phyloP scores from a whole-genome alignment of 768 basidiomycete species.

The Leccinum barrowsii region DNA sequence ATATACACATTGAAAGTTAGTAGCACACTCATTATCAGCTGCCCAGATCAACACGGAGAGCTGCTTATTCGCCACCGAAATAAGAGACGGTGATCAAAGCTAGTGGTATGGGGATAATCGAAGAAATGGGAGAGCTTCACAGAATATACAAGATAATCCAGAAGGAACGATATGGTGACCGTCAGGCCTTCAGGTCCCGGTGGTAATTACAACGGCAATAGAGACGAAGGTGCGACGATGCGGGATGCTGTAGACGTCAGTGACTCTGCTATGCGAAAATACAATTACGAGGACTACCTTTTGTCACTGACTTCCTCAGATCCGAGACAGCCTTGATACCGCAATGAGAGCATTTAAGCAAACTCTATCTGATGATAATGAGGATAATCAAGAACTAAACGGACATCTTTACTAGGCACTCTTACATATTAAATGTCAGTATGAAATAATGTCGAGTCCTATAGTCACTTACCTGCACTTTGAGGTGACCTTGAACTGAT shows the following conservation, averaged over 20 bases:
- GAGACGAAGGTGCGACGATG: not conserved
- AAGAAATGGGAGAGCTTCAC: not conserved
- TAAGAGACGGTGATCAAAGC: not conserved
- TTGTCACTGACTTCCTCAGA: not conserved
- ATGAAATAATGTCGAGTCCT: not conserved
- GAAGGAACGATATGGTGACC: not conserved
- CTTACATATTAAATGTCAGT: not conserved
- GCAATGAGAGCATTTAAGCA: too few species aligned
- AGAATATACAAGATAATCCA: not conserved
- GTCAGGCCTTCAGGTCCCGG: not conserved
- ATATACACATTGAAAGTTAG: not conserved
- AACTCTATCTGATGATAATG: not conserved
- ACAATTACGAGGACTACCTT: too few species aligned
- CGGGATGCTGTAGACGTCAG: not conserved
- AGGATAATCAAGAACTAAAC: not conserved
- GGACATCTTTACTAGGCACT: not conserved
- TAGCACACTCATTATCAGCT: not conserved
- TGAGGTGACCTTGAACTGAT: not conserved
- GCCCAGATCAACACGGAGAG: not conserved
- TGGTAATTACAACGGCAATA: not conserved
- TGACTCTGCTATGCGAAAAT: too few species aligned
- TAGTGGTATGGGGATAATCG: not conserved
- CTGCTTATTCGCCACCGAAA: not conserved
- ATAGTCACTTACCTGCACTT: not conserved
- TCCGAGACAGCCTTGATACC: not conserved